Evolutionary conservation across 1,139 yeast species (phyloP), one percentile per base, ranked within the genome.

Genomic region (Barnettozyma hawaiiensis): DNA sequence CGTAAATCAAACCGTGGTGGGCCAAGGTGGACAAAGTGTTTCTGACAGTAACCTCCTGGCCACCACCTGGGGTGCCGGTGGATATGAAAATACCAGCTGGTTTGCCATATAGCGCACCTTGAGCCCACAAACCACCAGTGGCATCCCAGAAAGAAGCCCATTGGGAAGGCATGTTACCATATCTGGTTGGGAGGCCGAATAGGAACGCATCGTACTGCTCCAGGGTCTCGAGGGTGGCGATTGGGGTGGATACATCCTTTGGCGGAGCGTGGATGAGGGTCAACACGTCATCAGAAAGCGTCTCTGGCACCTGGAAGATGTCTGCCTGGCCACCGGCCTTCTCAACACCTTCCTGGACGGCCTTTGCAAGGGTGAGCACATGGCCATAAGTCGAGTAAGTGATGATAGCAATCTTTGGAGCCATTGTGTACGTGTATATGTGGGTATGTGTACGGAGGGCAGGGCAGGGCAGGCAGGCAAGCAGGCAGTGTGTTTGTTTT

Each of bases 311-410:
- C 69, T 84, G 95, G 71, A 64, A 84, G 54, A 84, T 73, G 52
- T 75, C 79, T 44, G 87, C 92, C 7, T 62, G 54, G 53, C 85
- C 85, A 58, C 95, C 95, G 41, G 90, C 81, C 35, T 77, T 70
- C 59, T 76, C 81, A 47, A 85, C 69, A 60, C 95, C 96, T 49
- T 69, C 70, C 68, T 80, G 75, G 59, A 77, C 80, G 47, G 82
- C 73, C 65, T 78, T 75, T 47, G 95, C 95, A 50, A 84, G 54
- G 41, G 71, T 67, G 53, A 79, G 78, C 55, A 83, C 68, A 69
- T 87, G 96, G 57, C 89, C 89, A 73, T 85, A 86, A 60, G 81
- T 66, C 43, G 96, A 77, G 76, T 87, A 87, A 64, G 81, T 79
- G 63, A 87, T 73, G 58, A 87, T 83, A 42, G 71, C 70, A 41